These are phyloP conservation scores for Diutina sp. DNA, from an alignment of 1,139 yeast species.

Conservation along the genomic window DNA sequence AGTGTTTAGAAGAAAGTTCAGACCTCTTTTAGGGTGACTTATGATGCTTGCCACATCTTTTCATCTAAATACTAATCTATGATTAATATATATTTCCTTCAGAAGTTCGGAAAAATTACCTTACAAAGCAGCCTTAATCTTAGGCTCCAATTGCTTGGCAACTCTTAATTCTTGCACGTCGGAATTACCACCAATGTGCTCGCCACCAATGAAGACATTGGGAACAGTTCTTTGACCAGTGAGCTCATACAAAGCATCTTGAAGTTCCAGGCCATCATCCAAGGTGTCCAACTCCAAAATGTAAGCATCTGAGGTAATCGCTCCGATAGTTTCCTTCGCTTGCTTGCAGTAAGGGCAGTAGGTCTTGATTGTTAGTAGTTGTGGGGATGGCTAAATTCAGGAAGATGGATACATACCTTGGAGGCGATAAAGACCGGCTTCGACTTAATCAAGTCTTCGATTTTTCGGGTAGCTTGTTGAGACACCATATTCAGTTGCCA, in stretches of 20 bases:
- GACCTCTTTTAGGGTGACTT: no score
- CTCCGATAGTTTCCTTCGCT: conserved; percentile 44
- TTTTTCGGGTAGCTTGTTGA: conserved; percentile 31
- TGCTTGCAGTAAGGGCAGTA: conserved; percentile 65
- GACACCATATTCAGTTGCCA: conserved; percentile 7
- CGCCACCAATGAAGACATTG: conserved; percentile 75
- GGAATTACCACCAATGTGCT: conserved; percentile 92
- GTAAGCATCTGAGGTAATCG: conserved; percentile 40
- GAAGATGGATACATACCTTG: conserved; percentile 21
- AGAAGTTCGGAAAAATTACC: neutral
- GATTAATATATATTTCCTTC: no score
- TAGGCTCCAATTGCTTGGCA: conserved; percentile 14
- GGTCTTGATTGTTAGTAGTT: conserved; percentile 10
- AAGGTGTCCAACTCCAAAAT: conserved; percentile 51
- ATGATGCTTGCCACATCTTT: no score
- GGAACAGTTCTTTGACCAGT: conserved; percentile 94
- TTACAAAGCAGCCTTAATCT: conserved; percentile 28
- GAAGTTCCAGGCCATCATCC: conserved; percentile 41
- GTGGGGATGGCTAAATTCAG: neutral
- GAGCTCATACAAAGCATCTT: conserved; percentile 59
- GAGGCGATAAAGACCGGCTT: conserved; percentile 78
- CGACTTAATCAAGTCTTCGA: conserved; percentile 49
- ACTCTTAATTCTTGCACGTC: conserved; percentile 50
- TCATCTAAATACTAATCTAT: no score
- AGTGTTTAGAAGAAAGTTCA: no score